Percentiles rank a stretch among this genome's conserved stretches.
These are phyloP conservation scores for Selaginella tamariscina DNA, from an alignment of 75 land plant species.

Conservation along the genomic window DNA sequence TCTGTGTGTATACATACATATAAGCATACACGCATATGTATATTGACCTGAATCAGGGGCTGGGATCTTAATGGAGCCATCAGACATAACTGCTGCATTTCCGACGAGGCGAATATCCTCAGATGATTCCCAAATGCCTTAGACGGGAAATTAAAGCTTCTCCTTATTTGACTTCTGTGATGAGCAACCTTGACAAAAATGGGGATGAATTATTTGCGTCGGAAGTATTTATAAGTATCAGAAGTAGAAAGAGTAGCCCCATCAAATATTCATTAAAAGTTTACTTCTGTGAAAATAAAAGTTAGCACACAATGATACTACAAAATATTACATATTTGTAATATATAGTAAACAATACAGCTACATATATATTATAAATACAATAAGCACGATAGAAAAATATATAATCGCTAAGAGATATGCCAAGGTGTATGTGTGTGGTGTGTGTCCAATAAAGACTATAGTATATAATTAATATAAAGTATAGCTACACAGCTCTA, in stretches of 20 bases:
- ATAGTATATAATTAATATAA: no score
- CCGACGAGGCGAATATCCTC: not conserved
- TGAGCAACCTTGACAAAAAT: conserved; percentile 1
- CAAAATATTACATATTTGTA: no score
- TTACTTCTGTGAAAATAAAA: not conserved
- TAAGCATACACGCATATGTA: no score
- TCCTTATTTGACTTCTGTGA: not conserved
- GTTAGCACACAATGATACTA: no score
- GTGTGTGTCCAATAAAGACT: no score
- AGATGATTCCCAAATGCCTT: not conserved
- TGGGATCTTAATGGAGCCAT: not conserved
- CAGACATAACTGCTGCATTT: not conserved
- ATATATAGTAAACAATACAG: no score
- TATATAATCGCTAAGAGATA: not conserved
- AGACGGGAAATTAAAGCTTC: not conserved
- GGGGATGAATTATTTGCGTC: not conserved
- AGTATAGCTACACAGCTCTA: no score
- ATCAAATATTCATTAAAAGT: not conserved
- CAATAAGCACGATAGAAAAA: not conserved
- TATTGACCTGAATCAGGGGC: no score
- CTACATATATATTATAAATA: no score
- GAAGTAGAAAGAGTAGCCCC: not conserved
- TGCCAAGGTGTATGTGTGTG: no score
- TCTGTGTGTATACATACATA: no score
- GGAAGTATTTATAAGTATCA: not conserved